phyloP scores from a whole-genome alignment of 2,329 filamentous ascomycete genomes.

The Lachnellula cervina region DNA sequence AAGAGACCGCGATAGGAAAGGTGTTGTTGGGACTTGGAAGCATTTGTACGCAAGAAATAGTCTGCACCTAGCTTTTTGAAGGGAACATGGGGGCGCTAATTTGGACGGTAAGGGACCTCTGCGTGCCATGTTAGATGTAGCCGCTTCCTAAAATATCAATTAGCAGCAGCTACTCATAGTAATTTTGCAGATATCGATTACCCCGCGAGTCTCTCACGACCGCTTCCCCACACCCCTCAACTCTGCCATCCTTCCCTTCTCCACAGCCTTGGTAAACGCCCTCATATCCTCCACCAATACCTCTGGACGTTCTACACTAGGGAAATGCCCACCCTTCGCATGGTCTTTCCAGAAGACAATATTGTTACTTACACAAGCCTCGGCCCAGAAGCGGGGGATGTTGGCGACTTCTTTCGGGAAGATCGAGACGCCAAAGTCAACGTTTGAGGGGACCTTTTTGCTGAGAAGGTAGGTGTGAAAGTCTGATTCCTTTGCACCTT shows the following conservation, averaged over 20 bases:
- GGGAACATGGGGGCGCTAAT: too few species aligned
- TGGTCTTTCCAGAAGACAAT: constrained; percentile 49
- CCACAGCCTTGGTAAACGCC: constrained; percentile 48
- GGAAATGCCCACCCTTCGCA: constrained; percentile 45
- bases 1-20: too few species aligned
- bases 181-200: too few species aligned
- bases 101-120: too few species aligned
- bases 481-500: constrained; percentile 7
- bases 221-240: constrained; percentile 11
- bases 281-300: constrained; percentile 43
- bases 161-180: too few species aligned
- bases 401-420: constrained; percentile 21
- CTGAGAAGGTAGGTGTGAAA: not conserved
- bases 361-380: constrained; percentile 45
- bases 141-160: too few species aligned
- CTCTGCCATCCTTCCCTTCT: constrained; percentile 37
- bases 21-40: too few species aligned
- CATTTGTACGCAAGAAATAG: too few species aligned
- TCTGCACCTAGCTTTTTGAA: too few species aligned
- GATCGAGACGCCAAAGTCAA: constrained; percentile 22
- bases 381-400: constrained; percentile 46
- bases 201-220: not conserved
- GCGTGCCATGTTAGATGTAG: too few species aligned
- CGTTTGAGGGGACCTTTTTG: constrained; percentile 4
- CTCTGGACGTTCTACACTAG: constrained; percentile 52